Conservation (phyloP, 2,329 filamentous ascomycete species). For the Apiospora kogelbergensis region DNA sequence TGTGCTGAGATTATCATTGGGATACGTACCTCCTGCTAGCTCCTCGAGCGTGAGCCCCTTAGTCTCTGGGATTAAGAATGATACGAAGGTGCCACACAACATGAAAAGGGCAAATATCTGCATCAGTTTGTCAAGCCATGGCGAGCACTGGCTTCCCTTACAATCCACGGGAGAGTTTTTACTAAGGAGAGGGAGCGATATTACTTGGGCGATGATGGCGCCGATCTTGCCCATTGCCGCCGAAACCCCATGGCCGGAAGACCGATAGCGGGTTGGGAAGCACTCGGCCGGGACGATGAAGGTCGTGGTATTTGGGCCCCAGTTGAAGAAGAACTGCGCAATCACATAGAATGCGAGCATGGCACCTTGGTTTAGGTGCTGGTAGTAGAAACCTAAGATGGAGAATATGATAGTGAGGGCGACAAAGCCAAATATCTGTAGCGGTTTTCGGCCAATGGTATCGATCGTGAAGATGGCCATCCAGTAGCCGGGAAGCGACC, state of each 20-base stretch:
- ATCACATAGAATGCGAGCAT: slow-evolving; percentile 63
- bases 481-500: slow-evolving; percentile 80
- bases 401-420: slow-evolving; percentile 62
- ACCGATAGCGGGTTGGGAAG: slow-evolving; percentile 63
- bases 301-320: slow-evolving; percentile 65
- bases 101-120: slow-evolving; percentile 80
- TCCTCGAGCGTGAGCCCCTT: slow-evolving; percentile 73
- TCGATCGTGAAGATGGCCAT: slow-evolving; percentile 72
- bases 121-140: slow-evolving; percentile 72
- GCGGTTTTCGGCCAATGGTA: slow-evolving; percentile 73
- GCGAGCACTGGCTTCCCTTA: slow-evolving; percentile 45
- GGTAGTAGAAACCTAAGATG: slow-evolving; percentile 60
- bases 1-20: no score
- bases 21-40: slow-evolving; percentile 48
- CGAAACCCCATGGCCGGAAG: slow-evolving; percentile 63
- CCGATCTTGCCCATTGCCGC: slow-evolving; percentile 68
- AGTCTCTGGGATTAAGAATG: slow-evolving; percentile 75
- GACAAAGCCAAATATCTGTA: slow-evolving; percentile 65
- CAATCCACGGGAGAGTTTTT: slow-evolving; percentile 53
- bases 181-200: slow-evolving; percentile 62
- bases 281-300: slow-evolving; percentile 66
- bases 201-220: slow-evolving; percentile 65
- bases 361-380: slow-evolving; percentile 45
- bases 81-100: slow-evolving; percentile 68
- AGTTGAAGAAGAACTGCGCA: slow-evolving; percentile 67